phyloP scores from a whole-genome alignment of 2,329 filamentous ascomycete species.

The Cadophora sp. region DNA sequence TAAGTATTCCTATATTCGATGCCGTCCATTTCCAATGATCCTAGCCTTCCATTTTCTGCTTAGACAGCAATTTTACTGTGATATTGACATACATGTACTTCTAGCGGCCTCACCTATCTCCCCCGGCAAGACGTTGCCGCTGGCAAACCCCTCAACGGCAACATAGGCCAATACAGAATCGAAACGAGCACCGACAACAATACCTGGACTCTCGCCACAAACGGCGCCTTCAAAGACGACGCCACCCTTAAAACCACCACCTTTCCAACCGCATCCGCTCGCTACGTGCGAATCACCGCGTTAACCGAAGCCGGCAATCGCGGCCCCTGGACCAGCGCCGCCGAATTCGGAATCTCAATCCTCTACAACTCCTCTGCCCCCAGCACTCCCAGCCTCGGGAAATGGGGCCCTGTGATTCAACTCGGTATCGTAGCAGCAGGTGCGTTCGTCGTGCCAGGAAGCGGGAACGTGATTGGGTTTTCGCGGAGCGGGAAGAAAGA shows the following conservation, averaged over 20 bases:
- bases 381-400: neutral
- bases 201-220: slow-evolving; percentile 1
- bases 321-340: slow-evolving; percentile 3
- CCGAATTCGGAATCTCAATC: neutral
- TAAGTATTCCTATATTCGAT: neutral
- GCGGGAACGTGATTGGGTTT: neutral
- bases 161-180: slow-evolving; percentile 3
- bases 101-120: neutral
- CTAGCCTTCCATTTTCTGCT: too few species aligned
- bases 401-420: slow-evolving; percentile 6
- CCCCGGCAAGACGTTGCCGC: neutral
- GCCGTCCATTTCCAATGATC: neutral
- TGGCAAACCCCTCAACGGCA: neutral
- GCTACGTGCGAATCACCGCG: slow-evolving; percentile 4
- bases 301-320: slow-evolving; percentile 1
- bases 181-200: slow-evolving; percentile 8
- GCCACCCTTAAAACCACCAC: neutral
- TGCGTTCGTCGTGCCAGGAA: slow-evolving; percentile 1
- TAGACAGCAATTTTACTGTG: too few species aligned
- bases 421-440: slow-evolving; percentile 7
- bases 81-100: neutral
- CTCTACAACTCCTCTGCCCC: neutral
- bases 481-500: neutral
- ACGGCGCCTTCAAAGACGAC: neutral
- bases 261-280: neutral